These are phyloP conservation scores for Teratosphaeria epicoccoides DNA, from an alignment of 2,329 filamentous ascomycete species.

Conservation along the genomic window DNA sequence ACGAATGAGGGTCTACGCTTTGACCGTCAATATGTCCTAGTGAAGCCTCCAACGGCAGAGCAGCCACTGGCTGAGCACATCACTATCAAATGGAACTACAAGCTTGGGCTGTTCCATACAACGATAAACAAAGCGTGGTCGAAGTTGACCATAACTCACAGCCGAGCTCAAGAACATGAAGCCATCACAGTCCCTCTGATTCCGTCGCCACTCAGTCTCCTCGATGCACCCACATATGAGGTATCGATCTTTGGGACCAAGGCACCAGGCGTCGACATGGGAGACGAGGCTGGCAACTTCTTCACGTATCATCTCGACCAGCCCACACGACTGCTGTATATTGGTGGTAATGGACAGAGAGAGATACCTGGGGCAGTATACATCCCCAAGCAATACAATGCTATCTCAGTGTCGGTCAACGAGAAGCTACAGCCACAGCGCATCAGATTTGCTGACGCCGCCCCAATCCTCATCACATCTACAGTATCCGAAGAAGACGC, in stretches of 20 bases:
- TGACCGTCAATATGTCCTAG: conserved; percentile 26
- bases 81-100: conserved; percentile 26
- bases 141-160: conserved; percentile 26
- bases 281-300: conserved; percentile 20
- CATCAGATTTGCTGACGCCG: conserved; percentile 25
- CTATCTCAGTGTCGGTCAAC: conserved; percentile 23
- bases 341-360: conserved; percentile 24
- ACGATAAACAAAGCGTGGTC: conserved; percentile 24
- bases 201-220: conserved; percentile 22
- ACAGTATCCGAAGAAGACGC: conserved; percentile 27
- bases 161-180: conserved; percentile 17
- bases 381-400: conserved; percentile 22
- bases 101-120: conserved; percentile 24
- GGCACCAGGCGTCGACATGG: conserved; percentile 26
- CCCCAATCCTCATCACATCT: conserved; percentile 24
- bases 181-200: conserved; percentile 20
- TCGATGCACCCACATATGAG: conserved; percentile 19
- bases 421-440: conserved; percentile 25
- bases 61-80: conserved; percentile 25
- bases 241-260: conserved; percentile 26
- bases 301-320: conserved; percentile 21
- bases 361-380: conserved; percentile 25
- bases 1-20: conserved; percentile 27
- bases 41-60: conserved; percentile 21
- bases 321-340: conserved; percentile 21